Evolutionary conservation across 2,329 filamentous ascomycete species (phyloP).

Genomic region (Chaetothyriales sp.): DNA sequence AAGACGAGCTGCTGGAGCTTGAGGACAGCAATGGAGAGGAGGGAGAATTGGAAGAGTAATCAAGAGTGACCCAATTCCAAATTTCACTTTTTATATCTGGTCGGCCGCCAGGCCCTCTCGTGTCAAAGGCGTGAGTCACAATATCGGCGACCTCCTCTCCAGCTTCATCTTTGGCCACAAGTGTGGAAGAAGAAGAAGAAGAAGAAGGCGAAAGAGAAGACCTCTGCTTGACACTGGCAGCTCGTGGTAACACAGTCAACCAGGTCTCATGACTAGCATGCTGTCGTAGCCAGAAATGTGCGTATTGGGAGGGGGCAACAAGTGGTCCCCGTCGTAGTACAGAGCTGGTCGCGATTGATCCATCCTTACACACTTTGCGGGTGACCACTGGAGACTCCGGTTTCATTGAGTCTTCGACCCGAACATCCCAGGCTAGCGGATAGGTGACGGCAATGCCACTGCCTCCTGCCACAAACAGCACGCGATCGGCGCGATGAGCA

Average conservation of each 20-base stretch:
- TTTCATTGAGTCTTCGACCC: conserved; percentile 3
- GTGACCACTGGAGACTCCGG: conserved; percentile 6
- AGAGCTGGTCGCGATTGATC: conserved; percentile 1
- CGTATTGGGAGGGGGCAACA: conserved; percentile 2
- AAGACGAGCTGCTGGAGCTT: conserved; percentile 8
- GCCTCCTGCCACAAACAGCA: conserved; percentile 46
- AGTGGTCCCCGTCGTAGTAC: conserved; percentile 1
- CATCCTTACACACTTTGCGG: conserved; percentile 9
- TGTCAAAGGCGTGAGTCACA: conserved; percentile 13
- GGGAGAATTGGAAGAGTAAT: conserved; percentile 35
- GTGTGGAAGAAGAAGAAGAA: background rate
- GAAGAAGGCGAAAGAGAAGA: background rate
- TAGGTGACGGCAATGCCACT: conserved; percentile 51
- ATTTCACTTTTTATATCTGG: conserved; percentile 15
- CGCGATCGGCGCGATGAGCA: conserved; percentile 34
- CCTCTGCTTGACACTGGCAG: background rate
- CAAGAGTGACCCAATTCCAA: conserved; percentile 22
- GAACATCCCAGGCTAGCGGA: conserved; percentile 32
- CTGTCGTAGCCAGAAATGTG: conserved; percentile 17
- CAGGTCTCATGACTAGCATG: conserved; percentile 11
- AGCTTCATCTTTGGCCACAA: background rate
- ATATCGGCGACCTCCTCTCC: conserved; percentile 7
- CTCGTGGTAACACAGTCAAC: conserved; percentile 12
- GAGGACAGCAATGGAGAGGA: conserved; percentile 23
- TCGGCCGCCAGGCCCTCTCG: conserved; percentile 6